Conservation (phyloP, 2,329 filamentous ascomycete genomes). For the Ceratocystis eucalypticola region DNA sequence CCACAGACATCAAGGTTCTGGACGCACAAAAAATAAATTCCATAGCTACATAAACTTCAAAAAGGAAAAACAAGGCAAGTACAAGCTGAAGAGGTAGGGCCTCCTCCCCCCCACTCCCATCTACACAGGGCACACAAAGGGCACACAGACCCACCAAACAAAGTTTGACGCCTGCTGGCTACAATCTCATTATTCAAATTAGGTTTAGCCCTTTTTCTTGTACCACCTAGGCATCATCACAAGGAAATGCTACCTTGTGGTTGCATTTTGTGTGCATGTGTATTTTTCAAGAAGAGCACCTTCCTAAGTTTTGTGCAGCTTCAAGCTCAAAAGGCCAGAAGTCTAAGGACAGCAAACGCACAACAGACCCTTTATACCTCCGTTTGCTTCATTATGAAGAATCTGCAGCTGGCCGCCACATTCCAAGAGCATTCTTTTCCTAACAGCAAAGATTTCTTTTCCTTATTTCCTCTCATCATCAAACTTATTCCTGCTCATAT, state of each 20-base stretch:
- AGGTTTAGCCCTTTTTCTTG: not conserved
- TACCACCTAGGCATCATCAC: not conserved
- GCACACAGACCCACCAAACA: not conserved
- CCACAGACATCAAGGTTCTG: not conserved
- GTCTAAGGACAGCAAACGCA: not conserved
- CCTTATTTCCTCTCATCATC: no score
- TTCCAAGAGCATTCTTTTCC: not conserved
- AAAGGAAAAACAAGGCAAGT: not conserved
- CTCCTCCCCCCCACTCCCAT: not conserved
- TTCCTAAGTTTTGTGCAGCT: not conserved
- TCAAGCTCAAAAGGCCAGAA: not conserved
- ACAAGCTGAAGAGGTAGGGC: not conserved
- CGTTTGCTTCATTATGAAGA: not conserved
- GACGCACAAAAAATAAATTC: not conserved
- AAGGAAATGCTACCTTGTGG: no score
- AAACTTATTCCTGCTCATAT: not conserved
- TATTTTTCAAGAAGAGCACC: not conserved
- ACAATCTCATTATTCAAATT: not conserved
- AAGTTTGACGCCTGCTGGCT: not conserved
- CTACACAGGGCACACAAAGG: not conserved
- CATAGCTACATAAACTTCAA: not conserved
- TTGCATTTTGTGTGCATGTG: not conserved
- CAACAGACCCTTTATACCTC: not conserved
- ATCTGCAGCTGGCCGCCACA: not conserved
- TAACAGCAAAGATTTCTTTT: not conserved